phyloP scores from a whole-genome alignment of 2,329 filamentous ascomycete species.

The Nothomitra cinnamomea region DNA sequence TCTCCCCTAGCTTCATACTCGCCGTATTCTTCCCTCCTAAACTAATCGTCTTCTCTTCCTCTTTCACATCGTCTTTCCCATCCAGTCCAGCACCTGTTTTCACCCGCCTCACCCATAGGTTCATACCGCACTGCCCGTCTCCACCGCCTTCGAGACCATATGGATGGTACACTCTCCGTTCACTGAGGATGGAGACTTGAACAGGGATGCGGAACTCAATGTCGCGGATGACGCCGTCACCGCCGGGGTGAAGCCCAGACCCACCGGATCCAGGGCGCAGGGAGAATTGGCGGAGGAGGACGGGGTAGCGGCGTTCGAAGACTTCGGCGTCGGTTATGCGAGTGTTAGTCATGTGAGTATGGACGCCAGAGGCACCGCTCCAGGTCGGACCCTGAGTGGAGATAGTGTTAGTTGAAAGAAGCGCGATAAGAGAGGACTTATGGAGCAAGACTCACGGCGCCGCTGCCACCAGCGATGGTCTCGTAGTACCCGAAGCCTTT shows the following conservation, averaged over 20 bases:
- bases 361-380: slow-evolving; percentile 60
- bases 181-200: slow-evolving; percentile 62
- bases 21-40: slow-evolving; percentile 68
- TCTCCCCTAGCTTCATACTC: slow-evolving; percentile 56
- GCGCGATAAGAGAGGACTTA: neutral
- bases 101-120: slow-evolving; percentile 71
- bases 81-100: slow-evolving; percentile 8
- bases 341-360: slow-evolving; percentile 77
- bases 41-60: slow-evolving; percentile 45
- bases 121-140: slow-evolving; percentile 62
- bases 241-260: slow-evolving; percentile 47
- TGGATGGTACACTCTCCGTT: slow-evolving; percentile 57
- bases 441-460: slow-evolving; percentile 29
- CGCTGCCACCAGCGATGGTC: slow-evolving; percentile 63
- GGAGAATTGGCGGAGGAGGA: slow-evolving; percentile 53
- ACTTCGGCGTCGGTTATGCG: slow-evolving; percentile 68
- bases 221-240: slow-evolving; percentile 60
- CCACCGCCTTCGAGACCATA: slow-evolving; percentile 75
- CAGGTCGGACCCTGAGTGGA: slow-evolving; percentile 38
- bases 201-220: slow-evolving; percentile 68
- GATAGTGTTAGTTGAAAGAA: neutral
- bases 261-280: slow-evolving; percentile 48
- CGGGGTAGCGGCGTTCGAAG: slow-evolving; percentile 61
- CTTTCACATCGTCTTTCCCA: slow-evolving; percentile 17
- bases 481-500: slow-evolving; percentile 78